Evolutionary conservation across 2,329 filamentous ascomycete species (phyloP).

Genomic region (Seiridium unicorne): DNA sequence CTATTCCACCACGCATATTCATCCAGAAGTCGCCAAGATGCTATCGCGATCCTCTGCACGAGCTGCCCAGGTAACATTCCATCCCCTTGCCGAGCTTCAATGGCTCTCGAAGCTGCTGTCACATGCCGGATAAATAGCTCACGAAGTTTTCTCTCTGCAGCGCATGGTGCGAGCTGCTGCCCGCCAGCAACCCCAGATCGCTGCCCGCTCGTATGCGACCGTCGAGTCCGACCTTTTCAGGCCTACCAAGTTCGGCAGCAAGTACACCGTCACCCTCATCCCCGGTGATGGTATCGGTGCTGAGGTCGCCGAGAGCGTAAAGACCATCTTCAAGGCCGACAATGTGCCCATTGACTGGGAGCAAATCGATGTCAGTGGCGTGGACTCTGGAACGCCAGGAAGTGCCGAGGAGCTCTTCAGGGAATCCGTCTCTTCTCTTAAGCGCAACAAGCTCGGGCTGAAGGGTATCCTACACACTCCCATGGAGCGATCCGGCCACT

Average conservation of each 20-base stretch:
- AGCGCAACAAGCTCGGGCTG: slow-evolving; percentile 97
- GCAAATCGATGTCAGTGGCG: slow-evolving; percentile 91
- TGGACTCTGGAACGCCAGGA: slow-evolving; percentile 75
- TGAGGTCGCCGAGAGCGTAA: slow-evolving; percentile 96
- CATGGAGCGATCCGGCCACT: slow-evolving; percentile 93
- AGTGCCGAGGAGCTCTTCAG: slow-evolving; percentile 93
- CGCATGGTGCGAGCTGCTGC: slow-evolving; percentile 50
- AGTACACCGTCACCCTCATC: slow-evolving; percentile 98
- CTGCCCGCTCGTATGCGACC: slow-evolving; percentile 67
- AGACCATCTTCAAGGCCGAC: slow-evolving; percentile 99
- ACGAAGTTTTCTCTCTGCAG: slow-evolving; percentile 31
- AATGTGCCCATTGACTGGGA: slow-evolving; percentile 99
- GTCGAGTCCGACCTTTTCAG: slow-evolving; percentile 96
- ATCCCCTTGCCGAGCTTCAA: slow-evolving; percentile 1
- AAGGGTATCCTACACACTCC: slow-evolving; percentile 99
- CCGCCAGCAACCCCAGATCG: slow-evolving; percentile 40
- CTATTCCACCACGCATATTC: slow-evolving; percentile 1
- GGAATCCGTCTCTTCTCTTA: slow-evolving; percentile 90
- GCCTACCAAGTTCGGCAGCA: slow-evolving; percentile 97
- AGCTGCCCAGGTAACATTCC: slow-evolving; percentile 53
- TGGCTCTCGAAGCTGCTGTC: slow-evolving; percentile 8
- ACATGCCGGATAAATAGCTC: slow-evolving; percentile 22
- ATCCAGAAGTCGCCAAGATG: slow-evolving; percentile 38
- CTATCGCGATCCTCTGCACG: slow-evolving; percentile 57
- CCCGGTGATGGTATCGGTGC: slow-evolving; percentile 98